phyloP scores from a whole-genome alignment of 2,329 filamentous ascomycete genomes.

The Fusarium nodosum region DNA sequence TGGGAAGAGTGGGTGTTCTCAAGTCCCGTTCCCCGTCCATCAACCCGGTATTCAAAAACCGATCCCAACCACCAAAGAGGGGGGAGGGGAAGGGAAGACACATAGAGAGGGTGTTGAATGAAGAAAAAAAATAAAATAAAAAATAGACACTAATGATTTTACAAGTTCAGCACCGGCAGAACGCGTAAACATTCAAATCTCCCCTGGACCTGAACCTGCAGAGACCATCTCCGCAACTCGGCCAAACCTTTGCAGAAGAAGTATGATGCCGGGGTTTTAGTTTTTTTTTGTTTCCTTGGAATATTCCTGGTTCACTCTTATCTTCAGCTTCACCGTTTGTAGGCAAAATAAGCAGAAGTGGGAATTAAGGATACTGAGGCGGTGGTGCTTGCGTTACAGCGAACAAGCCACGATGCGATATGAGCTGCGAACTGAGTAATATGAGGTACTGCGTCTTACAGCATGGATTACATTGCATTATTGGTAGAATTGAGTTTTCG shows the following conservation, averaged over 20 bases:
- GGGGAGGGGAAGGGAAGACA: not conserved
- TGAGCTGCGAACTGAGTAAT: conserved; percentile 4
- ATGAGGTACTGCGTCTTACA: not conserved
- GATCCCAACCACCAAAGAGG: conserved; percentile 17
- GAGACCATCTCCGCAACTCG: conserved; percentile 12
- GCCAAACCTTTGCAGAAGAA: conserved; percentile 9
- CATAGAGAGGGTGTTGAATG: not conserved
- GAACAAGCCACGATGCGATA: conserved; percentile 29
- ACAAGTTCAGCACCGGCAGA: conserved; percentile 1
- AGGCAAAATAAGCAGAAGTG: conserved; percentile 7
- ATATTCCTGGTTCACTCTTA: conserved; percentile 15
- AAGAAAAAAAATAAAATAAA: not conserved
- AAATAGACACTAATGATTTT: conserved; percentile 3
- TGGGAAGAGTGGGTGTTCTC: conserved; percentile 14
- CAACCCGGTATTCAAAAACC: conserved; percentile 17
- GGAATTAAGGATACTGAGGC: conserved; percentile 6
- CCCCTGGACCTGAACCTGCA: conserved; percentile 13
- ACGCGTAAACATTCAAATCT: conserved; percentile 21
- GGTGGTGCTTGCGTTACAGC: conserved; percentile 22
- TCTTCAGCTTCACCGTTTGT: conserved; percentile 4
- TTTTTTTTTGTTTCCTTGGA: conserved; percentile 10
- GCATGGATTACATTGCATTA: not conserved
- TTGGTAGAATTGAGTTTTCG: conserved; percentile 14
- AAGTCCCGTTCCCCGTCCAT: conserved; percentile 15
- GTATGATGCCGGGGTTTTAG: not conserved